Conservation (phyloP, 2,329 filamentous ascomycete genomes). For the Penicillium paneum region DNA sequence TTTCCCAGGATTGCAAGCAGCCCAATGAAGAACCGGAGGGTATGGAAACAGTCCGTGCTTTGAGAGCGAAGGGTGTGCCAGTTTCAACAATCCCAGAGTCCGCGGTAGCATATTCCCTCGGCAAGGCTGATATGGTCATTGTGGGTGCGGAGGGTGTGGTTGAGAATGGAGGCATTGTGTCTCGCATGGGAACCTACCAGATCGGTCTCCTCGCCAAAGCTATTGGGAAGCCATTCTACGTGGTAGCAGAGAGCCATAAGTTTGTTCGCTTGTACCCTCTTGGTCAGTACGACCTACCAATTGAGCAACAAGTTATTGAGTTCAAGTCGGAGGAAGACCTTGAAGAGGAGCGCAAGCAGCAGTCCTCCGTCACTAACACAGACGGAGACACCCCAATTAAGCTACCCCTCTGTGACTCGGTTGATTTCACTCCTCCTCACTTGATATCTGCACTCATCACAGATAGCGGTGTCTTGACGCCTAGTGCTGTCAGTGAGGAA, state of each 20-base stretch:
- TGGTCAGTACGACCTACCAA: slow-evolving; percentile 74
- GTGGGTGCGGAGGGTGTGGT: slow-evolving; percentile 79
- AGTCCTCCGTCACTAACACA: slow-evolving; percentile 22
- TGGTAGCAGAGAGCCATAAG: slow-evolving; percentile 94
- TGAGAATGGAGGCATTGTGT: slow-evolving; percentile 90
- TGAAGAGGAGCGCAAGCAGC: slow-evolving; percentile 46
- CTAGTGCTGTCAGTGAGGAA: slow-evolving; percentile 64
- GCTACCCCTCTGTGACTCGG: slow-evolving; percentile 35
- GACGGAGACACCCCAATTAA: slow-evolving; percentile 16
- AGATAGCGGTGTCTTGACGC: slow-evolving; percentile 61
- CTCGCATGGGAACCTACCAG: slow-evolving; percentile 80
- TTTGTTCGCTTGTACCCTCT: slow-evolving; percentile 85
- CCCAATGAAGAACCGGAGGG: slow-evolving; percentile 56
- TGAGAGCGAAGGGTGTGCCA: slow-evolving; percentile 71
- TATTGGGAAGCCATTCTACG: slow-evolving; percentile 75
- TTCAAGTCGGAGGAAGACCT: slow-evolving; percentile 61
- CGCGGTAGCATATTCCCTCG: slow-evolving; percentile 75
- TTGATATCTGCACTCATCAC: slow-evolving; percentile 64
- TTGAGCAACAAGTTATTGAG: slow-evolving; percentile 73
- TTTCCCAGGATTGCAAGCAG: slow-evolving; percentile 27
- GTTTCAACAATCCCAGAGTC: slow-evolving; percentile 77
- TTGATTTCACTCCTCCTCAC: slow-evolving; percentile 56
- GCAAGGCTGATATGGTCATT: slow-evolving; percentile 66
- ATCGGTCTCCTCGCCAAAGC: slow-evolving; percentile 76
- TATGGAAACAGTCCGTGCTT: slow-evolving; percentile 64